These are phyloP conservation scores for Paramecium primaurelia DNA, from an alignment of 73 alveolate genomes.

Conservation along the genomic window DNA sequence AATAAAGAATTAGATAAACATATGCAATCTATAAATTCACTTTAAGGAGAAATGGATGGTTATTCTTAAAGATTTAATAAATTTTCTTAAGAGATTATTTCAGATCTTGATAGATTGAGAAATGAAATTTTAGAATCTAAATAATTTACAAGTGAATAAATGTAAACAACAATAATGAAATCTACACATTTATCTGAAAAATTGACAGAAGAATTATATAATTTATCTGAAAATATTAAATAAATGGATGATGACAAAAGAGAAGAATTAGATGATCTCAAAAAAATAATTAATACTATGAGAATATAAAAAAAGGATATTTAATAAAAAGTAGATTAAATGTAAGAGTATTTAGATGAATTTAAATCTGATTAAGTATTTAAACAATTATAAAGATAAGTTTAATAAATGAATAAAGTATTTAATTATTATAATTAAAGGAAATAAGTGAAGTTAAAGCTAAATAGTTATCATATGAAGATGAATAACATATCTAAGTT, in stretches of 20 bases:
- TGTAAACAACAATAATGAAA: conserved; percentile 31
- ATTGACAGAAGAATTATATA: conserved; percentile 49
- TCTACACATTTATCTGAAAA: conserved; percentile 31
- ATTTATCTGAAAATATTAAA: conserved; percentile 49
- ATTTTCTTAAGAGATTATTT: neutral
- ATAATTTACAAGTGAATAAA: neutral
- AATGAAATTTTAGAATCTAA: conserved; percentile 21
- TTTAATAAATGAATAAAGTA: neutral
- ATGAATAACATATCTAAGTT: neutral
- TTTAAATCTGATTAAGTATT: neutral
- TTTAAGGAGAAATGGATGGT: conserved; percentile 5
- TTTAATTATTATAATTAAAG: neutral
- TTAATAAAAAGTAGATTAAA: conserved; percentile 7
- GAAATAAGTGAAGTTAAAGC: conserved; percentile 37
- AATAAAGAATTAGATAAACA: neutral
- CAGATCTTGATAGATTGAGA: neutral
- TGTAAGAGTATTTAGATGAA: conserved; percentile 42
- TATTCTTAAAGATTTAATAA: neutral
- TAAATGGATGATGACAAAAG: conserved; percentile 51
- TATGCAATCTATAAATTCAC: neutral
- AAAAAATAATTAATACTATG: neutral
- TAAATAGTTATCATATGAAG: conserved; percentile 28
- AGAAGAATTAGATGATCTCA: conserved; percentile 50
- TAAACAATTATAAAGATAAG: neutral
- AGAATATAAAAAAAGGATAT: conserved; percentile 21